Conservation (phyloP, 345 rosid genomes). For the Camelina sativa region DNA sequence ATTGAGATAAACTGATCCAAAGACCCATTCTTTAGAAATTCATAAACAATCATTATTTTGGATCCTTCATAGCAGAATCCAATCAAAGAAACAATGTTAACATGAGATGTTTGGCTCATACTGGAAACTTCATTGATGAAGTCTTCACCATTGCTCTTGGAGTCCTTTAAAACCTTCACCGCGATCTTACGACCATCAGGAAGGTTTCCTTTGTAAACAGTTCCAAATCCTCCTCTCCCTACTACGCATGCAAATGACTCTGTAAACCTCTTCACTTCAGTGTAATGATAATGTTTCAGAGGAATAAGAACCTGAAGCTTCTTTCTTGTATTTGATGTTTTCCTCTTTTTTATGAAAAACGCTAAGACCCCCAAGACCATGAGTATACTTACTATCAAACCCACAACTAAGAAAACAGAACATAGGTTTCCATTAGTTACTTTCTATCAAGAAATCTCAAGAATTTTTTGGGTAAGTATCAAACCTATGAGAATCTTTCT, state of each 20-base stretch:
- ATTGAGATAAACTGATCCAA: no score
- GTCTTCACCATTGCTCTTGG: no score
- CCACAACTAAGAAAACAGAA: background rate
- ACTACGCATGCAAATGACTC: background rate
- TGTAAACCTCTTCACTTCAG: background rate
- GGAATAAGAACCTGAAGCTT: background rate
- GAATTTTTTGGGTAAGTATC: background rate
- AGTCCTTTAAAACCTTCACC: no score
- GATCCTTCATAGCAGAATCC: no score
- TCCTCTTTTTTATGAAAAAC: background rate
- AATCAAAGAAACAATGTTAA: no score
- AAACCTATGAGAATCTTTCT: background rate
- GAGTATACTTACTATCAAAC: background rate
- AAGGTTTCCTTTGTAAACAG: background rate
- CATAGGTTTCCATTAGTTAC: background rate
- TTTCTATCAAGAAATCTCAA: background rate
- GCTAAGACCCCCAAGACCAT: background rate
- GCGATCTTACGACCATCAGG: no score
- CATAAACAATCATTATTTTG: no score
- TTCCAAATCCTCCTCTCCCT: background rate
- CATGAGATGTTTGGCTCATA: no score
- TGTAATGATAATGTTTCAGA: background rate
- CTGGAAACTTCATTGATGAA: no score
- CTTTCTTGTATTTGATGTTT: background rate
- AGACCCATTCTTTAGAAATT: no score